These are phyloP conservation scores for Monilinia vaccinii-corymbosi DNA, from an alignment of 2,329 filamentous ascomycete species.

Conservation along the genomic window DNA sequence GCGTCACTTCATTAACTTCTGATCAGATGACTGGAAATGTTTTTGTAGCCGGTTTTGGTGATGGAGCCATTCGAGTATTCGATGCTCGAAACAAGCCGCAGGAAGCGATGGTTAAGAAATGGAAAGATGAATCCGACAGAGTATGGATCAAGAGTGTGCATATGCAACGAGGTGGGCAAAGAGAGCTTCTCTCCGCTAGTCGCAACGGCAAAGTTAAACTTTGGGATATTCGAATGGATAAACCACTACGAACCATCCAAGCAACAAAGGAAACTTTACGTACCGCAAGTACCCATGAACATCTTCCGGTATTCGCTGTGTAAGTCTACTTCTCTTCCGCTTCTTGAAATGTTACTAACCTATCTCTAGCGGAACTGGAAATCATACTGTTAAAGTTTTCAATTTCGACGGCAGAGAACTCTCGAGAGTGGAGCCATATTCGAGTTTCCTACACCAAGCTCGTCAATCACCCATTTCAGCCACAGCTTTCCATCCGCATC, in stretches of 20 bases:
- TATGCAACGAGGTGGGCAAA: slow-evolving; percentile 88
- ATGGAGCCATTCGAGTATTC: slow-evolving; percentile 89
- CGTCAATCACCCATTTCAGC: slow-evolving; percentile 74
- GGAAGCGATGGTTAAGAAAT: slow-evolving; percentile 90
- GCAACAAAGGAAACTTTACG: slow-evolving; percentile 71
- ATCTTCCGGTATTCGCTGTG: slow-evolving; percentile 91
- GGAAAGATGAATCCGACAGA: slow-evolving; percentile 78
- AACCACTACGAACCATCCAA: slow-evolving; percentile 62
- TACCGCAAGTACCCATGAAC: slow-evolving; percentile 88
- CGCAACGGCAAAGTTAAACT: slow-evolving; percentile 88
- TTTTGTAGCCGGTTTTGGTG: slow-evolving; percentile 92
- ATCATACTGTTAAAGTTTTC: slow-evolving; percentile 84
- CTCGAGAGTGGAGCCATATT: slow-evolving; percentile 81
- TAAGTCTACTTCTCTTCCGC: slow-evolving; percentile 42
- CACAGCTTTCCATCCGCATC: slow-evolving; percentile 92
- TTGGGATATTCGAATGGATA: slow-evolving; percentile 90
- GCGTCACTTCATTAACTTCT: slow-evolving; percentile 89
- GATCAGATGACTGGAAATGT: slow-evolving; percentile 97
- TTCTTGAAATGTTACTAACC: neutral
- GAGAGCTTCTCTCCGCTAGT: slow-evolving; percentile 84
- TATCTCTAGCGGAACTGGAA: slow-evolving; percentile 66
- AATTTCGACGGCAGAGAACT: slow-evolving; percentile 76
- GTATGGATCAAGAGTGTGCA: slow-evolving; percentile 96
- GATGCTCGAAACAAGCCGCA: slow-evolving; percentile 78
- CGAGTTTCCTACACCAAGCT: slow-evolving; percentile 75